Evolutionary conservation across 2,329 filamentous ascomycete genomes (phyloP), one percentile per base, ranked within the genome.

Genomic region (Neonectria faginata): DNA sequence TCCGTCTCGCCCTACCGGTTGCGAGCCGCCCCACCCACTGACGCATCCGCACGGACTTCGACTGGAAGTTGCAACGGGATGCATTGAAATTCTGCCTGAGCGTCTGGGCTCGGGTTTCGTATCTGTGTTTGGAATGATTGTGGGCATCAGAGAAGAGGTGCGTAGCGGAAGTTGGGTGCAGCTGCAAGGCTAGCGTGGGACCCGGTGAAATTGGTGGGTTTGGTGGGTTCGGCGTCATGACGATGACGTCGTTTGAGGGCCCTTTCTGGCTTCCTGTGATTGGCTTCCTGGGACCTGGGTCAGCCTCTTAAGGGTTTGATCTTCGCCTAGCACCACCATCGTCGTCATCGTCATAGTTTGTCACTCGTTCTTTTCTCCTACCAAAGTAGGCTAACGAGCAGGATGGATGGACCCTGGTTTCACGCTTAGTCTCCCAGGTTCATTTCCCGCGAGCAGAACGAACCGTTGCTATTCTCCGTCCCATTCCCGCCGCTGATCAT

Each of bases 211-310:
- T 18, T n/a, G 39, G 39, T 42, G 39, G 39, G 9, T 42, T 20
- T 18, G 39, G n/a, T 20, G 39, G 39, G n/a, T 42, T 42, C 39
- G n/a, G 39, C n/a, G 39, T 7, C 39, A 20, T 42, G 39, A 42
- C n/a, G 39, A 42, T 42, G 39, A 42, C 39, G 39, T 42, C 39
- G 39, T 39, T 39, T 16, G n/a, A 42, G 39, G n/a, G n/a, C n/a
- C 57, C 55, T 57, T 50, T 62, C 36, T 62, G 67, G 25, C 57
- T 47, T 61, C 57, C 57, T 42, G 39, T 42, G n/a, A 20, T 42
- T 42, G 39, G 39, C 39, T 42, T 42, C 39, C 39, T 42, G 39
- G 7, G 39, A 41, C 39, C 39, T 41, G 39, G 39, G n/a, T n/a
- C 39, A 41, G 9, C 39, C 18, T 18, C 8, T 3, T 41, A 18